Conservation (phyloP, 257 asterid genomes). For the Prunella vulgaris region DNA sequence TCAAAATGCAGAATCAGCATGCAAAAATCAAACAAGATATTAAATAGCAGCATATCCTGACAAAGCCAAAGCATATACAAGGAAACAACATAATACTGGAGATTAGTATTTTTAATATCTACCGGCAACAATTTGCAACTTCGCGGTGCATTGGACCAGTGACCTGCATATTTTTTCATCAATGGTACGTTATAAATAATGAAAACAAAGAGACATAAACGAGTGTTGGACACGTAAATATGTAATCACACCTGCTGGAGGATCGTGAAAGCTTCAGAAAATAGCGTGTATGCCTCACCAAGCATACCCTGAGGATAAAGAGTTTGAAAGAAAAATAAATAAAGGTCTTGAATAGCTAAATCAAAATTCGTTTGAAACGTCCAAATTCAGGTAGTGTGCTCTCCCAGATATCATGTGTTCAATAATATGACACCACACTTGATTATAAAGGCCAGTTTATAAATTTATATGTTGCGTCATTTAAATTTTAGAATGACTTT, state of each 20-base stretch:
- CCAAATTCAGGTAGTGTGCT: too few species aligned
- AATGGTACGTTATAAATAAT: background rate
- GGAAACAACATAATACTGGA: background rate
- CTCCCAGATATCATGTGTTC: background rate
- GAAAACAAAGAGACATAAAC: conserved; percentile 5
- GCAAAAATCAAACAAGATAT: background rate
- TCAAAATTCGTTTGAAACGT: background rate
- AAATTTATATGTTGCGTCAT: background rate
- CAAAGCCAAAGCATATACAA: background rate
- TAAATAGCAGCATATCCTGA: background rate
- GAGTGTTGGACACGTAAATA: background rate
- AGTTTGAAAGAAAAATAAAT: conserved; percentile 12
- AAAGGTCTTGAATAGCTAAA: background rate
- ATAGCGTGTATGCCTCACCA: conserved; percentile 65
- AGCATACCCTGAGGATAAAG: conserved; percentile 58
- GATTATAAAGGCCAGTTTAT: background rate
- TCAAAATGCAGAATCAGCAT: conserved; percentile 1
- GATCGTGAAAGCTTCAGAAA: conserved; percentile 79
- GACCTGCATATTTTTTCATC: conserved; percentile 46
- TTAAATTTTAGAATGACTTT: background rate
- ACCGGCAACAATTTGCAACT: conserved; percentile 97
- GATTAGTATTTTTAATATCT: conserved; percentile 11
- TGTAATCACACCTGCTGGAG: conserved; percentile 65
- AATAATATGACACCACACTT: background rate
- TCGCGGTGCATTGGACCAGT: conserved; percentile 98